A percentile compares a stretch with the other conserved stretches of the same genome.
These are phyloP conservation scores for Naganishia vishniacii DNA, from an alignment of 768 basidiomycete species.

Conservation along the genomic window DNA sequence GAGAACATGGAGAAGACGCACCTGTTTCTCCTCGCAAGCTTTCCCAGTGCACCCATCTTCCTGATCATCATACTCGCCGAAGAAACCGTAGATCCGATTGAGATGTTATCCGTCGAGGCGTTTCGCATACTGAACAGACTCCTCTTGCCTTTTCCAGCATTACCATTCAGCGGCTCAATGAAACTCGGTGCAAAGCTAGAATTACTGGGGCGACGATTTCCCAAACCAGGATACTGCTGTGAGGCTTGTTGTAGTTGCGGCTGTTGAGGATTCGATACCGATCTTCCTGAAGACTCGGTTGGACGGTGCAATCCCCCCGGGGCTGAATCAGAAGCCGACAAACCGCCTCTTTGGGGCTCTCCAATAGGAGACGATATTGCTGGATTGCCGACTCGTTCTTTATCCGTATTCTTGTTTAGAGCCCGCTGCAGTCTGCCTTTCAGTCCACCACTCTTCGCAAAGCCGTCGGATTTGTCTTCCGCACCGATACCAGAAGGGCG, in stretches of 20 bases:
- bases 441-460: conserved; percentile 54
- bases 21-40: conserved; percentile 73
- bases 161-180: conserved; percentile 40
- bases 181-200: conserved; percentile 28
- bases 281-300: conserved; percentile 39
- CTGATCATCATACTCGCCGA: conserved; percentile 94
- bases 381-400: conserved; percentile 51
- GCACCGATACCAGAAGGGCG: conserved; percentile 55
- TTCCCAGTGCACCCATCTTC: conserved; percentile 83
- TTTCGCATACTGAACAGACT: conserved; percentile 87
- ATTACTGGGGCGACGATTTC: conserved; percentile 27
- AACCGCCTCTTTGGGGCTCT: conserved; percentile 27
- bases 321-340: conserved; percentile 29
- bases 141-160: conserved; percentile 53
- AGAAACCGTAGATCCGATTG: conserved; percentile 85
- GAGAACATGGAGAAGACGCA: conserved; percentile 31
- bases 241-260: conserved; percentile 26
- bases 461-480: conserved; percentile 30
- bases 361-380: conserved; percentile 27
- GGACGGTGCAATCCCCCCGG: conserved; percentile 26
- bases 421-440: conserved; percentile 72
- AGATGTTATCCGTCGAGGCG: conserved; percentile 88
- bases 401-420: conserved; percentile 50
- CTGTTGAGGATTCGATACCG: conserved; percentile 41
- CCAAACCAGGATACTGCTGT: conserved; percentile 28